Evolutionary conservation across 2,329 filamentous ascomycete genomes (phyloP).

Genomic region (Ophiostoma sp.): DNA sequence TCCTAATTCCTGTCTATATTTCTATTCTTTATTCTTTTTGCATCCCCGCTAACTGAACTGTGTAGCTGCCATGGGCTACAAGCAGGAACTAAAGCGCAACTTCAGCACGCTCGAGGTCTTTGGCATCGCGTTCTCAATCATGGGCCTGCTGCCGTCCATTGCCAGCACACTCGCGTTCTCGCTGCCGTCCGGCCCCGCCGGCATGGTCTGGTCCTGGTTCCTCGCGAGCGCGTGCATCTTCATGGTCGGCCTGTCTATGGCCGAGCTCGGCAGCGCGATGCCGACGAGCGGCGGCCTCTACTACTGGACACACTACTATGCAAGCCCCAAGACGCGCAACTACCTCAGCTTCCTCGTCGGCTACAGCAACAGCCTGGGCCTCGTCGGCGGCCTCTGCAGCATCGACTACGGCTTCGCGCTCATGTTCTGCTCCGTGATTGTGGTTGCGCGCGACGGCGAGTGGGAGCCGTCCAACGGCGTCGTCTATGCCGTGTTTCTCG

Average conservation of each 20-base stretch:
- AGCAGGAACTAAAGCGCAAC: slow-evolving; percentile 57
- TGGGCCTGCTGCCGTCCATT: slow-evolving; percentile 57
- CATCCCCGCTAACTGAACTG: neutral
- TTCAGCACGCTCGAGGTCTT: slow-evolving; percentile 60
- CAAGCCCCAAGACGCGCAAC: slow-evolving; percentile 49
- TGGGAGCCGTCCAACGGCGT: slow-evolving; percentile 52
- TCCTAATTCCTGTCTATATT: neutral
- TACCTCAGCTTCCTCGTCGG: slow-evolving; percentile 55
- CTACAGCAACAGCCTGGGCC: slow-evolving; percentile 55
- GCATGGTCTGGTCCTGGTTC: slow-evolving; percentile 60
- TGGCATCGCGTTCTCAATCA: slow-evolving; percentile 54
- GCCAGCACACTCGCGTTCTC: slow-evolving; percentile 55
- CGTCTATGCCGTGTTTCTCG: slow-evolving; percentile 54
- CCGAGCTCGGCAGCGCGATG: slow-evolving; percentile 49
- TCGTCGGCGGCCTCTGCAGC: slow-evolving; percentile 57
- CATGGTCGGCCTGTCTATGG: slow-evolving; percentile 54
- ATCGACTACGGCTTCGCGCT: slow-evolving; percentile 53
- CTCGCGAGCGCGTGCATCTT: slow-evolving; percentile 53
- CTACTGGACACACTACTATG: slow-evolving; percentile 56
- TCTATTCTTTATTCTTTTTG: no score
- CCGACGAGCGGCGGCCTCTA: slow-evolving; percentile 55
- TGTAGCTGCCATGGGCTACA: slow-evolving; percentile 33
- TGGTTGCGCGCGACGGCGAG: slow-evolving; percentile 50
- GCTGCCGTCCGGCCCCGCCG: slow-evolving; percentile 53
- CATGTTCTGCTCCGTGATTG: slow-evolving; percentile 55